Percentiles rank a stretch among this genome's conserved stretches.
Evolutionary conservation across 1,284 basidiomycete genomes (phyloP).

Genomic region (Pascua sp.): DNA sequence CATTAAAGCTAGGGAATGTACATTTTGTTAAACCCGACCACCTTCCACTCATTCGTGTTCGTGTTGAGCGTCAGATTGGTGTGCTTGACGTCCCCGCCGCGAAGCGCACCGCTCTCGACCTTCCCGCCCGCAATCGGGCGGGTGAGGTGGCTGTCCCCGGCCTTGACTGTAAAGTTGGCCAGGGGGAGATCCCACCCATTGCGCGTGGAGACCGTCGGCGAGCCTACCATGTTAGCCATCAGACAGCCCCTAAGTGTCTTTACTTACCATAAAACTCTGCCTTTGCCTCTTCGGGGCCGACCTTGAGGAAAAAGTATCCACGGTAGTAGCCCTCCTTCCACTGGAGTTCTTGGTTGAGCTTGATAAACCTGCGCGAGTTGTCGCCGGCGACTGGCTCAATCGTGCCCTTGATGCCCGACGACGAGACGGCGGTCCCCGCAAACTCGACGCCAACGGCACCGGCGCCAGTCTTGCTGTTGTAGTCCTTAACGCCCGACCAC

Average conservation of each 20-base stretch:
- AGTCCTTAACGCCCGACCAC: constrained; percentile 45
- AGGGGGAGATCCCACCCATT: constrained; percentile 53
- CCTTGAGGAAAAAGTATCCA: constrained; percentile 60
- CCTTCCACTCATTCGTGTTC: neutral
- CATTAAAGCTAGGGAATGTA: neutral
- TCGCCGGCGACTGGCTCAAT: constrained; percentile 35
- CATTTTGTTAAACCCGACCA: neutral
- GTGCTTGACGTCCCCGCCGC: constrained; percentile 2
- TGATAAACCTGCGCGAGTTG: constrained; percentile 15
- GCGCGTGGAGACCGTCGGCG: constrained; percentile 56
- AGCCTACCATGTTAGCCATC: constrained; percentile 40
- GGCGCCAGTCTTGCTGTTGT: constrained; percentile 57
- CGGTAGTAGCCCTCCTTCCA: constrained; percentile 64
- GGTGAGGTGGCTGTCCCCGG: constrained; percentile 56
- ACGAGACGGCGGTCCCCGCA: constrained; percentile 63
- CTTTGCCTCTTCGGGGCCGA: constrained; percentile 54
- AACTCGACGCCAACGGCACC: constrained; percentile 65
- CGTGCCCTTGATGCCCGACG: constrained; percentile 56
- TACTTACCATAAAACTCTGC: constrained; percentile 55
- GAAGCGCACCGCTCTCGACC: constrained; percentile 18
- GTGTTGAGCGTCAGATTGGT: constrained; percentile 3
- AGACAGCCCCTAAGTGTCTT: too few species aligned
- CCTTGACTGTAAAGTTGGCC: constrained; percentile 42
- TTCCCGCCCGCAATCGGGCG: constrained; percentile 59
- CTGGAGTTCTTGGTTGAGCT: constrained; percentile 55